Conservation (phyloP, 352 stramenopile species). For the Thalassiosira exigua region DNA sequence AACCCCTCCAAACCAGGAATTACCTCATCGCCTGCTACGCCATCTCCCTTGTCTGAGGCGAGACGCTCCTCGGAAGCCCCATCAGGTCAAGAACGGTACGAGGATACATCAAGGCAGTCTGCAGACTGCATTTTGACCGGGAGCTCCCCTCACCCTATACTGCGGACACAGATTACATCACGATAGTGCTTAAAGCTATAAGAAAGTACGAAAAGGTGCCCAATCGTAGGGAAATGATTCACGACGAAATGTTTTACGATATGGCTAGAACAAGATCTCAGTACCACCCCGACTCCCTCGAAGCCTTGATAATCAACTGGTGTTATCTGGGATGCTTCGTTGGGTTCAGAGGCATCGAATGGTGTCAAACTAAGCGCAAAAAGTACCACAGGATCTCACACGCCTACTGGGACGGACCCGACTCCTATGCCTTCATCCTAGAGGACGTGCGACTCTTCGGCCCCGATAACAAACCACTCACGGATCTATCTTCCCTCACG, state of each 20-base stretch:
- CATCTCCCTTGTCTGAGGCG: slow-evolving; percentile 5
- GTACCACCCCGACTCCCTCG: not conserved
- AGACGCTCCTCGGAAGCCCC: not conserved
- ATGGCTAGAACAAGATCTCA: not conserved
- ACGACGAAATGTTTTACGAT: slow-evolving; percentile 29
- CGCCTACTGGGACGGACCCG: slow-evolving; percentile 7
- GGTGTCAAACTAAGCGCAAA: slow-evolving; percentile 18
- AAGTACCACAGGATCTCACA: slow-evolving; percentile 3
- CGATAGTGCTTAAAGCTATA: not conserved
- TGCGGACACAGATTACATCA: slow-evolving; percentile 2
- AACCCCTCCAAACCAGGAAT: slow-evolving; percentile 1
- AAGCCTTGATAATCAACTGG: slow-evolving; percentile 13
- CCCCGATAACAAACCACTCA: not conserved
- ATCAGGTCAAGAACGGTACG: slow-evolving; percentile 6
- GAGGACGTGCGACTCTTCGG: slow-evolving; percentile 15
- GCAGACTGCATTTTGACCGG: not conserved
- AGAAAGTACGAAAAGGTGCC: slow-evolving; percentile 21
- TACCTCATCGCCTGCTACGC: slow-evolving; percentile 7
- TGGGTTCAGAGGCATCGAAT: slow-evolving; percentile 9
- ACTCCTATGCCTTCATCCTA: slow-evolving; percentile 20
- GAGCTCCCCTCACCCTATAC: not conserved
- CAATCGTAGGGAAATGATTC: slow-evolving; percentile 30
- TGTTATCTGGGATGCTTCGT: slow-evolving; percentile 2
- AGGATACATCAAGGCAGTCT: slow-evolving; percentile 1
- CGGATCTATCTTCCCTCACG: not conserved